phyloP scores from a whole-genome alignment of 768 basidiomycete species.

The Lentinula edodes region DNA sequence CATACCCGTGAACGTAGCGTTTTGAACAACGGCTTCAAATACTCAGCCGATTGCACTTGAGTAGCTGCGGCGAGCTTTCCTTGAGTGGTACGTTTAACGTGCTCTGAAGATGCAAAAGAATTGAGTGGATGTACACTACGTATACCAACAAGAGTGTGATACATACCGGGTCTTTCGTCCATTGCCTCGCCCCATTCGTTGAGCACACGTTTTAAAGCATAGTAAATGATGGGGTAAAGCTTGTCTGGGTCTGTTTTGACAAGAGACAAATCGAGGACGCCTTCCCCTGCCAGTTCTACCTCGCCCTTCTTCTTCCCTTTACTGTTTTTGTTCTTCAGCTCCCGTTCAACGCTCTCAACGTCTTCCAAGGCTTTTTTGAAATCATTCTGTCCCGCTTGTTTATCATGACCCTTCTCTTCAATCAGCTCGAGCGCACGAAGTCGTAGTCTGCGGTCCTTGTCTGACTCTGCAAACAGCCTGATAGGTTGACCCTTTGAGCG shows the following conservation, averaged over 20 bases:
- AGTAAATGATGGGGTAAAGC: conserved; percentile 95
- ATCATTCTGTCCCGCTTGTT: conserved; percentile 87
- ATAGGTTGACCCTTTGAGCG: conserved; percentile 92
- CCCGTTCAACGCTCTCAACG: conserved; percentile 73
- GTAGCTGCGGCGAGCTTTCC: conserved; percentile 94
- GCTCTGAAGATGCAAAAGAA: conserved; percentile 34
- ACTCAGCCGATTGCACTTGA: conserved; percentile 92
- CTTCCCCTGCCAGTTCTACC: conserved; percentile 43
- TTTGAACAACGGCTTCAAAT: conserved; percentile 96
- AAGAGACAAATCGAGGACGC: conserved; percentile 72
- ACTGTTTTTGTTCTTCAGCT: conserved; percentile 51
- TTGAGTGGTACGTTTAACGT: conserved; percentile 81
- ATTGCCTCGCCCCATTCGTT: conserved; percentile 97
- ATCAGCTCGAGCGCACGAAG: conserved; percentile 92
- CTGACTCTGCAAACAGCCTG: conserved; percentile 89
- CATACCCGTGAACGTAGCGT: conserved; percentile 79
- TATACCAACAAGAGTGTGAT: not conserved
- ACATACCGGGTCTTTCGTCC: conserved; percentile 85
- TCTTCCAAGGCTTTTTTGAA: conserved; percentile 89
- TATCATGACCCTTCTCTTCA: conserved; percentile 81
- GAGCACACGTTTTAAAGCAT: conserved; percentile 84
- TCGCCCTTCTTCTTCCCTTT: conserved; percentile 65
- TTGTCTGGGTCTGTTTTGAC: conserved; percentile 92
- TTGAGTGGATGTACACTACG: not conserved
- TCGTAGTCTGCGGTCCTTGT: conserved; percentile 87